Conservation (phyloP, 2,329 filamentous ascomycete species). For the Calonectria pseudoreteaudii region DNA sequence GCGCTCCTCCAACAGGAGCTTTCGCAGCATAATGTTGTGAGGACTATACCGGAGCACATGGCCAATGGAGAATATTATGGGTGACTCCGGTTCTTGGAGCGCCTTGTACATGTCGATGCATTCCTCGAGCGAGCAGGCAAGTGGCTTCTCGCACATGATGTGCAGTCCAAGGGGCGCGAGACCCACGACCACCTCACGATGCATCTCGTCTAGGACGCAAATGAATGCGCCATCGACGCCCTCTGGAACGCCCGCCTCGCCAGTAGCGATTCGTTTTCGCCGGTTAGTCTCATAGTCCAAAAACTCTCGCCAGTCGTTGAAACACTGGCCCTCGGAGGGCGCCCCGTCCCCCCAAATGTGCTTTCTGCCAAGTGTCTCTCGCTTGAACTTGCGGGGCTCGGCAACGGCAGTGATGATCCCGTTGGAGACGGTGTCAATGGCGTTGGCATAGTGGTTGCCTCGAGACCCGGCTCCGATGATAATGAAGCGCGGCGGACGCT, state of each 20-base stretch:
- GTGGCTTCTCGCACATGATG: conserved; percentile 94
- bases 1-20: conserved; percentile 79
- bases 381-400: conserved; percentile 84
- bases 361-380: conserved; percentile 74
- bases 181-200: conserved; percentile 82
- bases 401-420: conserved; percentile 82
- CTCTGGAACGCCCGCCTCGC: conserved; percentile 57
- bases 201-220: conserved; percentile 87
- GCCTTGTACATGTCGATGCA: conserved; percentile 80
- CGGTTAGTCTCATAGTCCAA: conserved; percentile 76
- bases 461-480: conserved; percentile 87
- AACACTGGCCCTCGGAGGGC: conserved; percentile 73
- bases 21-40: conserved; percentile 87
- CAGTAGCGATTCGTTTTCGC: conserved; percentile 63
- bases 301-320: conserved; percentile 80
- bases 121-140: conserved; percentile 82
- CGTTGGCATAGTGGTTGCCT: conserved; percentile 78
- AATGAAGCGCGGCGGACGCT: conserved; percentile 73
- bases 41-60: conserved; percentile 95
- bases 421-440: conserved; percentile 72
- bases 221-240: conserved; percentile 73
- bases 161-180: conserved; percentile 79
- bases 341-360: conserved; percentile 76
- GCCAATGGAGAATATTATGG: conserved; percentile 84
- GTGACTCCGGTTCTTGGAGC: conserved; percentile 52